A percentile compares a stretch with the other conserved stretches of the same genome.
phyloP scores from a whole-genome alignment of 148 eudicot species.

The Drosera capensis region DNA sequence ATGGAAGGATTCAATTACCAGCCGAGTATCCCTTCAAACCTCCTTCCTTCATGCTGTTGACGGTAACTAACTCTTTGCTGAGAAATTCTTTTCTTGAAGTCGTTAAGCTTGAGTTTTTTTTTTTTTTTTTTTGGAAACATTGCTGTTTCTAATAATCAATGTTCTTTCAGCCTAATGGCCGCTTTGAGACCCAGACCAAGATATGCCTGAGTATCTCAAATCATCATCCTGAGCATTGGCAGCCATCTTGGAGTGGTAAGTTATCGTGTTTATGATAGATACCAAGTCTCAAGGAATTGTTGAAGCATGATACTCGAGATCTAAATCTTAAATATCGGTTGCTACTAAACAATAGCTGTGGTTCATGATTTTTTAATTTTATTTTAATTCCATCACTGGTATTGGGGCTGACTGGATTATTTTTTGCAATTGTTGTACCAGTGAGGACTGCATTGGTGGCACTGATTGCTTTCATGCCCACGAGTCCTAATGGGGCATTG shows the following conservation, averaged over 20 bases:
- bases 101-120: neutral
- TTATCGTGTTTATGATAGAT: too few relatives aligned
- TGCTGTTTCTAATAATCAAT: too few relatives aligned
- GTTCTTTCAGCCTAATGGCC: constrained; percentile 74
- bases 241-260: constrained; percentile 99
- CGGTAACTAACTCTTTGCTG: constrained; percentile 33
- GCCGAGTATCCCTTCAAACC: constrained; percentile 94
- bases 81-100: neutral
- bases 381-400: neutral
- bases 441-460: constrained; percentile 96
- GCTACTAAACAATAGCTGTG: neutral
- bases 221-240: constrained; percentile 99
- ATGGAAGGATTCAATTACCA: constrained; percentile 90
- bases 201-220: constrained; percentile 95
- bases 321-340: neutral
- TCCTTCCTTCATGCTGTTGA: constrained; percentile 87
- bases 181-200: constrained; percentile 96
- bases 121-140: too few relatives aligned
- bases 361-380: neutral
- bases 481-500: constrained; percentile 89
- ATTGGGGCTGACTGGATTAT: constrained; percentile 12
- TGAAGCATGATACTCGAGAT: neutral
- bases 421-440: constrained; percentile 14
- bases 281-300: too few relatives aligned
- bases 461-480: constrained; percentile 95